Percentiles rank a stretch among this genome's conserved stretches.
Conservation (phyloP, 2,329 filamentous ascomycete genomes). For the Aspergillaceae sp. region DNA sequence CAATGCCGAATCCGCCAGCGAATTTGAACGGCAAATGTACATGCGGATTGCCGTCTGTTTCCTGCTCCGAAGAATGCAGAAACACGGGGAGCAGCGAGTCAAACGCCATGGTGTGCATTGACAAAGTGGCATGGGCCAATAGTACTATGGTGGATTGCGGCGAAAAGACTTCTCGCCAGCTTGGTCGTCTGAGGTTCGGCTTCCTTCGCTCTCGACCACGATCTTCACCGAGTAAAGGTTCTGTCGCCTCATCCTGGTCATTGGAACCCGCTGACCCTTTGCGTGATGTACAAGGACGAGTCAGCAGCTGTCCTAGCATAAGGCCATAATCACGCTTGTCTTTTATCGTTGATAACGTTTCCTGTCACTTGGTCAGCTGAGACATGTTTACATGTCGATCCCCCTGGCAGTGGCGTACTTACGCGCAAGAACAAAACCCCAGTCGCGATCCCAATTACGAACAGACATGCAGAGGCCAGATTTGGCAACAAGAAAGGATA, state of each 20-base stretch:
- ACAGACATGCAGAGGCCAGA: conserved; percentile 65
- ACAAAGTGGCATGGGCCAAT: conserved; percentile 67
- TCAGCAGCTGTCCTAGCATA: conserved; percentile 59
- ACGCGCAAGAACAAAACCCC: conserved; percentile 71
- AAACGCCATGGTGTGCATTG: conserved; percentile 72
- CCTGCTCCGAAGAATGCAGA: conserved; percentile 62
- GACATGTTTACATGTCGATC: no score
- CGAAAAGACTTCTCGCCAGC: conserved; percentile 60
- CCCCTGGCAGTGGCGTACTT: conserved; percentile 5
- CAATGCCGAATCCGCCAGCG: conserved; percentile 66
- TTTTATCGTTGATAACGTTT: conserved; percentile 69
- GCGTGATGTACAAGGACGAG: conserved; percentile 29
- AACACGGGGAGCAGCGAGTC: conserved; percentile 87
- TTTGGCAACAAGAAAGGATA: conserved; percentile 85
- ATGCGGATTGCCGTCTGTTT: conserved; percentile 46
- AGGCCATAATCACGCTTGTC: conserved; percentile 66
- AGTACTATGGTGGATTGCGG: conserved; percentile 68
- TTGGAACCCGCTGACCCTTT: conserved; percentile 10
- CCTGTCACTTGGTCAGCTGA: conserved; percentile 35
- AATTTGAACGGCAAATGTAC: conserved; percentile 70
- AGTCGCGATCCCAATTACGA: conserved; percentile 64
- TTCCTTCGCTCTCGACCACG: conserved; percentile 2
- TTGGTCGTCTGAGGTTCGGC: conserved; percentile 21
- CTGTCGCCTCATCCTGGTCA: conserved; percentile 20
- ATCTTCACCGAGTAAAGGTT: conserved; percentile 23